Base-by-base conservation (phyloP, 345 rosid genomes). In the Syzygium oleosum region DNA sequence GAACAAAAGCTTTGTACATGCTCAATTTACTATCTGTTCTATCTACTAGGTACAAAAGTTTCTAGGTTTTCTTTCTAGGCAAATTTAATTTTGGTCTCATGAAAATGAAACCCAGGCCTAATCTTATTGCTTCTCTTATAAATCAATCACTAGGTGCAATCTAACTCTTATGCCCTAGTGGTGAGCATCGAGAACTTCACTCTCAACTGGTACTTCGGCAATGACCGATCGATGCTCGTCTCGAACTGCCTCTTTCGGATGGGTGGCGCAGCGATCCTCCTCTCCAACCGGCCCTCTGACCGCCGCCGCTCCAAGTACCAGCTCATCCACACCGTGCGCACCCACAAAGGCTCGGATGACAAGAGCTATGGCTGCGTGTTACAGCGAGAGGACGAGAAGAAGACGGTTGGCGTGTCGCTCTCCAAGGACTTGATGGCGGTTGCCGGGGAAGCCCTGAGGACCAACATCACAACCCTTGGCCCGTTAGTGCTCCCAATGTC, bases 401-500 rank as follows among this genome's bases (percentile, higher is more conserved):
- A 85, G 3, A 41, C 55, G 86, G 79, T 91, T 1, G 98, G 96
- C 13, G 92, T 94, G 61, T 59, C 93, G 4, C 91, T 95, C 84
- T 92, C 96, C 0, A 95, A 91, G 89, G 94, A 95, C 86, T 91
- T 95, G 52, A 92, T 94, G 89, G 86, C 86, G 1, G 93, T 94
- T 9, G 96, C 96, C 1, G 95, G 94, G 31, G 93, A 94, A 68
- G 94, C 96, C 52, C 86, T 95, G 19, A 93, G 92, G 93, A 91
- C 92, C 5, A 94, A 95, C 61, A 94, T 95, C 85, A 92, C 94
- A 7, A 92, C 93, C 8, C 93, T 95, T 1, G 98, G 96, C 51
- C 96, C 96, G 13, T 87, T 92, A n/a, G 95, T 95, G 73, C 96
- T 95, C 14, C 96, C 98, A 0, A 27, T 92, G 88, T 92, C 94